Evolutionary conservation across 73 alveolate species (phyloP).

Genomic region (Stentor roeselii): DNA sequence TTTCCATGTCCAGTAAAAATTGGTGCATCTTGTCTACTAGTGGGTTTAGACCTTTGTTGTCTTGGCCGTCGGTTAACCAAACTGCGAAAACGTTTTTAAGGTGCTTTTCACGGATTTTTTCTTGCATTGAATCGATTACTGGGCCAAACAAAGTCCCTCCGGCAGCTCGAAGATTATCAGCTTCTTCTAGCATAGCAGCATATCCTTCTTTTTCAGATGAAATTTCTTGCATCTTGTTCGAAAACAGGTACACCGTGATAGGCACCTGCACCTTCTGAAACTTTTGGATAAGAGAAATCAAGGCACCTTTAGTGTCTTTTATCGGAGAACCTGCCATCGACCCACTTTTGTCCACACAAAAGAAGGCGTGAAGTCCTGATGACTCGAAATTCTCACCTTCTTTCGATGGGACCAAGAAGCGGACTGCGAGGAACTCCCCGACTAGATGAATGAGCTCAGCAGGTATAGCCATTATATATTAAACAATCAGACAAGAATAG

Average conservation of each 20-base stretch:
- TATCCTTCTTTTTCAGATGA: constrained; percentile 21
- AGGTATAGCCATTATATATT: constrained; percentile 1
- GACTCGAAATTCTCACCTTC: constrained; percentile 22
- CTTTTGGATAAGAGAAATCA: neutral
- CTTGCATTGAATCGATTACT: constrained; percentile 16
- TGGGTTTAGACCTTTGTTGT: constrained; percentile 14
- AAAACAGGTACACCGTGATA: constrained; percentile 12
- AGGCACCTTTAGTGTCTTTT: constrained; percentile 5
- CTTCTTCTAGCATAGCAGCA: neutral
- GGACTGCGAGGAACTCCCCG: constrained; percentile 3
- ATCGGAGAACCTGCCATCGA: constrained; percentile 23
- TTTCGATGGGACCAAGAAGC: constrained; percentile 2
- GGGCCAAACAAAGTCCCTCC: constrained; percentile 28
- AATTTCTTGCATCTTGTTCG: neutral
- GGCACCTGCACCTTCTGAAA: constrained; percentile 1
- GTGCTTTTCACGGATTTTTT: neutral
- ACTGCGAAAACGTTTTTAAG: constrained; percentile 19
- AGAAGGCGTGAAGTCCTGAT: constrained; percentile 11
- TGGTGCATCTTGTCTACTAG: neutral
- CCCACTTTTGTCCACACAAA: constrained; percentile 4
- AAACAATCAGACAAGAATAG: too few species aligned
- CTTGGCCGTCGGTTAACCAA: constrained; percentile 23
- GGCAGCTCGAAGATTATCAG: constrained; percentile 12
- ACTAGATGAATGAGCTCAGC: constrained; percentile 25
- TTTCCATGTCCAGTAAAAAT: constrained; percentile 1